These are phyloP conservation scores for Dioscorea cayenensis DNA, from an alignment of 116 monocot species.

Conservation along the genomic window DNA sequence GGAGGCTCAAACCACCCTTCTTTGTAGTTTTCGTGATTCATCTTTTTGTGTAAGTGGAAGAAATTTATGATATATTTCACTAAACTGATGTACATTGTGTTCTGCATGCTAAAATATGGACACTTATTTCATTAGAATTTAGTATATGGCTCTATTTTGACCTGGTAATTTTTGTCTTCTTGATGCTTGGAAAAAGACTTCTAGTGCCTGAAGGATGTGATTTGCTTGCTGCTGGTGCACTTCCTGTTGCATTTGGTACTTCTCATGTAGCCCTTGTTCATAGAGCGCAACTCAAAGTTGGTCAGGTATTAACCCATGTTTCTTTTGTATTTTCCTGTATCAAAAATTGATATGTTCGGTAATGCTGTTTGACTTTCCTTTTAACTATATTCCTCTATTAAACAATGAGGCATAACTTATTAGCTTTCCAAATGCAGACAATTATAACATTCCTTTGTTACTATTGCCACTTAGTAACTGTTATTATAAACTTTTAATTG, in stretches of 20 bases:
- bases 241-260: conserved; percentile 92
- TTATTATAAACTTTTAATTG: no score
- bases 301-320: conserved; percentile 47
- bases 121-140: not conserved
- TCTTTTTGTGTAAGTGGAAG: no score
- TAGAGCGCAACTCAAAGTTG: conserved; percentile 76
- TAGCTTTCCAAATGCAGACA: no score
- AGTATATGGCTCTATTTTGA: not conserved
- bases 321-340: not conserved
- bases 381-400: no score
- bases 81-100: not conserved
- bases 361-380: not conserved
- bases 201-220: conserved; percentile 94
- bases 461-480: no score
- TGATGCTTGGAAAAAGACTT: conserved; percentile 31
- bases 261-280: conserved; percentile 96
- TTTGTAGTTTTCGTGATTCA: no score
- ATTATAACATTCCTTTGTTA: no score
- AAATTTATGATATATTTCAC: not conserved
- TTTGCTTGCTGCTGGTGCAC: conserved; percentile 74
- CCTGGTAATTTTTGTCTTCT: not conserved
- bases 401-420: no score
- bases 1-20: no score
- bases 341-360: not conserved
- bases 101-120: not conserved